These are phyloP conservation scores for Wickerhamomyces rabaulensis DNA, from an alignment of 805 yeast species.

Conservation along the genomic window DNA sequence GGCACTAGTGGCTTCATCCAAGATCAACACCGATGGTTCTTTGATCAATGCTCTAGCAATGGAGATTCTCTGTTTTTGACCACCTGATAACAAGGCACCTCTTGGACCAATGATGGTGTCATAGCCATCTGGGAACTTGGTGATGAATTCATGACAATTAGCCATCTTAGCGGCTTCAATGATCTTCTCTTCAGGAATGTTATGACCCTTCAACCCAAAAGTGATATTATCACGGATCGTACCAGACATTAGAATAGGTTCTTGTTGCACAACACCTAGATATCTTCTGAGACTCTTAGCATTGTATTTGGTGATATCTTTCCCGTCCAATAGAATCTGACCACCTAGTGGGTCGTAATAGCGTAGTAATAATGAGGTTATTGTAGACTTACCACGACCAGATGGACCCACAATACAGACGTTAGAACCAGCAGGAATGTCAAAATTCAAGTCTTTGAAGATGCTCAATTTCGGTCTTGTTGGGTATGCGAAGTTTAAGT, in stretches of 20 bases:
- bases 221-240: conserved; percentile 71
- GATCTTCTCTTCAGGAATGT: conserved; percentile 48
- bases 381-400: conserved; percentile 89
- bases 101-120: conserved; percentile 68
- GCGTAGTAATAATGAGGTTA: conserved; percentile 53
- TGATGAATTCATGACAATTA: conserved; percentile 56
- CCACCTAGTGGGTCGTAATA: conserved; percentile 49
- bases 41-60: conserved; percentile 81
- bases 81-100: conserved; percentile 71
- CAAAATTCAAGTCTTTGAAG: conserved; percentile 44
- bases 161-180: conserved; percentile 43
- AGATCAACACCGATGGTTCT: conserved; percentile 60
- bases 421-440: conserved; percentile 48
- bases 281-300: conserved; percentile 48
- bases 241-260: conserved; percentile 73
- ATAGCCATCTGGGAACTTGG: conserved; percentile 57
- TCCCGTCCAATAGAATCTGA: conserved; percentile 42
- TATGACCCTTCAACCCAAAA: conserved; percentile 47
- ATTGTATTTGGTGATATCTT: conserved; percentile 45
- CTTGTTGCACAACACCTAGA: conserved; percentile 75
- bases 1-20: conserved; percentile 92
- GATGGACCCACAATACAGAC: conserved; percentile 82
- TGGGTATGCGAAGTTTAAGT: conserved; percentile 79
- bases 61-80: conserved; percentile 84
- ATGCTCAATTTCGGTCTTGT: conserved; percentile 69